Evolutionary conservation across 805 yeast genomes (phyloP), one percentile per base, ranked within the genome.

Genomic region (Suhomyces prunicola): DNA sequence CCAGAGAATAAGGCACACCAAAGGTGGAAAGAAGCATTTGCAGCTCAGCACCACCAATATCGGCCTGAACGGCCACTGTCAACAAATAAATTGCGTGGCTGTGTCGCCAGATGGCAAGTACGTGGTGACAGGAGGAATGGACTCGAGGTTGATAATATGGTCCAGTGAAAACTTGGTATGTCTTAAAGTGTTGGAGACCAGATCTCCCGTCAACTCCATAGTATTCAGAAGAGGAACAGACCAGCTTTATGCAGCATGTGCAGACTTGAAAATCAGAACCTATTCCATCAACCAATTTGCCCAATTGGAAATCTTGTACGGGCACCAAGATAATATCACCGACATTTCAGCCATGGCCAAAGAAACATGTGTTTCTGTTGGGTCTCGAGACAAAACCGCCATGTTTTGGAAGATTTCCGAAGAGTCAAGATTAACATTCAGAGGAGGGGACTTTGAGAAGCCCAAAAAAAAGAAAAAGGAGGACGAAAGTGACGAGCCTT

Each of bases 321-420:
- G 99, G 2, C 99, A 94, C 71, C 98, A 94, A 73, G 99, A 94
- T 66, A 76, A 82, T 51, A 92, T 93, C 45, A 80, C 82, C 44
- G 97, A 86, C 64, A 86, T 94, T 50, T 74, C 90, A 22, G 90
- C 97, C 0, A 74, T 94, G 55, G 82, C 83, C 8, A 85, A 85
- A 68, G 98, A 94, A 65, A 83, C 97, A 54, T 94, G 99, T 76
- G 92, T 94, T 15, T 90, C 96, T 24, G 98, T 93, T 31, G 99
- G 99, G 15, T 80, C 96, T 3, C 83, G 98, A 61, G 99, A 94
- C 71, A 85, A 96, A 63, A 89, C 97, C 5, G 97, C 93, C 8
- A 87, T 96, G 86, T 76, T 89, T 62, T 94, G 99, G 99, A 94
- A 94, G 68, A 90, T 94, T 59, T 84, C 96, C 24, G 99, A 94